These are phyloP conservation scores for Eragrostis nindensis DNA, from an alignment of 176 grass and related monocot genomes.

Conservation along the genomic window DNA sequence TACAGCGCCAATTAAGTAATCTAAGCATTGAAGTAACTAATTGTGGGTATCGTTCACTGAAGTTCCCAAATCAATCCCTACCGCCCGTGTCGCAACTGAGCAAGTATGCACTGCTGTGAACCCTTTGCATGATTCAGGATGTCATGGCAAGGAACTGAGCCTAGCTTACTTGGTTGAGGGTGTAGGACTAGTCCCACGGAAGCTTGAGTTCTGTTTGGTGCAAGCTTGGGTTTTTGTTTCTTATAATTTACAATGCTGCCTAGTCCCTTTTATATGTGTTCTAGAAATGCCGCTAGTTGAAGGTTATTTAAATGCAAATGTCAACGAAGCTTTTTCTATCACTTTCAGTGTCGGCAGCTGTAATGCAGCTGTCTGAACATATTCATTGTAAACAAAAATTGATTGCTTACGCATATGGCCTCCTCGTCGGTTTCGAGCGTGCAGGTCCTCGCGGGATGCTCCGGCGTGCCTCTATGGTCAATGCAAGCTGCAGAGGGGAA, in stretches of 20 bases:
- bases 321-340: not conserved
- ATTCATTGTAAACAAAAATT: too few species aligned
- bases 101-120: not conserved
- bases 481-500: constrained; percentile 66
- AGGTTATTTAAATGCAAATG: not conserved
- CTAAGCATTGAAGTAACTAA: not conserved
- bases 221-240: not conserved
- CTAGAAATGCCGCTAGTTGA: not conserved
- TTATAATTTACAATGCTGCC: not conserved
- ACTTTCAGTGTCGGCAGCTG: not conserved
- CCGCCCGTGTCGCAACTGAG: not conserved
- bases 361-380: not conserved
- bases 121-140: not conserved
- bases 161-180: not conserved
- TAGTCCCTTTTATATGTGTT: not conserved
- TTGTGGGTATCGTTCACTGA: not conserved
- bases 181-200: not conserved
- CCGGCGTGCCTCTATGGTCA: constrained; percentile 91
- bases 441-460: constrained; percentile 89
- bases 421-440: constrained; percentile 75
- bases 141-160: not conserved
- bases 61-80: not conserved
- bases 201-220: not conserved
- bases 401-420: constrained; percentile 66
- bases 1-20: not conserved